These are phyloP conservation scores for Starmera pachycereana DNA, from an alignment of 805 yeast genomes.

Conservation along the genomic window DNA sequence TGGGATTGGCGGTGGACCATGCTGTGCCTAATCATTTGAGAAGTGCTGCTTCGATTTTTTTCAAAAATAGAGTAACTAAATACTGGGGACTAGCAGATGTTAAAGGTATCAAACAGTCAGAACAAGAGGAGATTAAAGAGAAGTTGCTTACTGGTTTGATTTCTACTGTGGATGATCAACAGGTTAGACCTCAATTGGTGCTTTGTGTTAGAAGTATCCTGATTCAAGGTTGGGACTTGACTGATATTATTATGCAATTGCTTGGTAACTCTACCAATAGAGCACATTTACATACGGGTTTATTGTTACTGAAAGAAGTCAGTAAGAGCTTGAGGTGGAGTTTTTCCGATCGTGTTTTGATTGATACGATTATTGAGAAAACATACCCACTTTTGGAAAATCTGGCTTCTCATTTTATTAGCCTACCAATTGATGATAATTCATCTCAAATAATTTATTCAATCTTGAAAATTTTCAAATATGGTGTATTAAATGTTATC, in stretches of 20 bases:
- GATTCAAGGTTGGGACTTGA: constrained; percentile 29
- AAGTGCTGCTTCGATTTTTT: constrained; percentile 55
- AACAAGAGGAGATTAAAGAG: constrained; percentile 45
- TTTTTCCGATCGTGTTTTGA: constrained; percentile 34
- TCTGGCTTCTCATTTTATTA: constrained; percentile 33
- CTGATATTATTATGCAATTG: constrained; percentile 23
- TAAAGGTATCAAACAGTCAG: constrained; percentile 29
- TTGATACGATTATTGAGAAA: constrained; percentile 36
- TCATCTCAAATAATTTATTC: constrained; percentile 43
- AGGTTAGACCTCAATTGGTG: constrained; percentile 44
- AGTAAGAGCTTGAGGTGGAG: constrained; percentile 47
- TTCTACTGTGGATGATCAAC: constrained; percentile 26
- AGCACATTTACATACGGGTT: constrained; percentile 39
- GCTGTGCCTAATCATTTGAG: constrained; percentile 33
- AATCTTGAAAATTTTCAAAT: constrained; percentile 58
- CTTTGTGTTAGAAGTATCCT: constrained; percentile 47
- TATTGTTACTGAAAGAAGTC: constrained; percentile 45
- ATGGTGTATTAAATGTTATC: constrained; percentile 45
- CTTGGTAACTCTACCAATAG: constrained; percentile 25
- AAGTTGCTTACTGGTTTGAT: constrained; percentile 44
- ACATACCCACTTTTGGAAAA: constrained; percentile 48
- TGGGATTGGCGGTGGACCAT: constrained; percentile 38
- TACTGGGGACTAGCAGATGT: constrained; percentile 35
- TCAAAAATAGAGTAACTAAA: constrained; percentile 50
- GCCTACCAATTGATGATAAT: constrained; percentile 18